phyloP scores from a whole-genome alignment of 352 stramenopile genomes.

The Globisporangium iwayamae region DNA sequence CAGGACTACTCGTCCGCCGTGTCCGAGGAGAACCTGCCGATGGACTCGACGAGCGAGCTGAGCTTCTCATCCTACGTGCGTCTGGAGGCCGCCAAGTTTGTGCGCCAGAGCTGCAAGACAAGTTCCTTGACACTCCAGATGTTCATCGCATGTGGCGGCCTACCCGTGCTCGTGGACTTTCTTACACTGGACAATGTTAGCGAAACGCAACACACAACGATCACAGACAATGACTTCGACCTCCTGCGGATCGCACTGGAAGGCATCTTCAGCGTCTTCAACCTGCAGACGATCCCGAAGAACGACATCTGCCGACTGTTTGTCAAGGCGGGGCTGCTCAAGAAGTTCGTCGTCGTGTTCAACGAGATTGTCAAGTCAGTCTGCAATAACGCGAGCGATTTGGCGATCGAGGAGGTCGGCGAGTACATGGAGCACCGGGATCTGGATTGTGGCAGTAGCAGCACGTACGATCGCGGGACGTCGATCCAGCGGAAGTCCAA shows the following conservation, averaged over 20 bases:
- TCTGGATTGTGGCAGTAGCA: conserved; percentile 2
- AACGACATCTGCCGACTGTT: conserved; percentile 95
- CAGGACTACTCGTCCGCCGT: conserved; percentile 27
- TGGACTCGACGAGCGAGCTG: conserved; percentile 19
- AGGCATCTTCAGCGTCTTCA: conserved; percentile 89
- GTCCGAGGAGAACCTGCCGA: conserved; percentile 15
- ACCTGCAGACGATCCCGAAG: conserved; percentile 89
- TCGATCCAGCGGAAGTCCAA: conserved; percentile 7
- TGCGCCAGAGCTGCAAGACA: conserved; percentile 85
- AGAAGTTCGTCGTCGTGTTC: conserved; percentile 87
- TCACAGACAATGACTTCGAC: conserved; percentile 40
- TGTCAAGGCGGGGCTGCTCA: conserved; percentile 88
- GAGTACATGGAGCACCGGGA: conserved; percentile 6
- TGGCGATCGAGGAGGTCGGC: conserved; percentile 5
- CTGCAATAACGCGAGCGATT: conserved; percentile 9
- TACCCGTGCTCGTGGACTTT: conserved; percentile 85
- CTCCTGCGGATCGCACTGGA: conserved; percentile 85
- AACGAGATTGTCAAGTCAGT: conserved; percentile 61
- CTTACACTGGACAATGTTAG: conserved; percentile 39
- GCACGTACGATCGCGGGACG: conserved; percentile 2
- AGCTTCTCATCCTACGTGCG: conserved; percentile 56
- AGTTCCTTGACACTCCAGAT: conserved; percentile 89
- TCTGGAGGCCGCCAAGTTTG: conserved; percentile 86
- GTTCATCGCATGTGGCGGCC: conserved; percentile 90
- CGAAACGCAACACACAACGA: conserved; percentile 1